Evolutionary conservation across 108 stramenopile genomes (phyloP).

Genomic region (Epithemia pelagica): DNA sequence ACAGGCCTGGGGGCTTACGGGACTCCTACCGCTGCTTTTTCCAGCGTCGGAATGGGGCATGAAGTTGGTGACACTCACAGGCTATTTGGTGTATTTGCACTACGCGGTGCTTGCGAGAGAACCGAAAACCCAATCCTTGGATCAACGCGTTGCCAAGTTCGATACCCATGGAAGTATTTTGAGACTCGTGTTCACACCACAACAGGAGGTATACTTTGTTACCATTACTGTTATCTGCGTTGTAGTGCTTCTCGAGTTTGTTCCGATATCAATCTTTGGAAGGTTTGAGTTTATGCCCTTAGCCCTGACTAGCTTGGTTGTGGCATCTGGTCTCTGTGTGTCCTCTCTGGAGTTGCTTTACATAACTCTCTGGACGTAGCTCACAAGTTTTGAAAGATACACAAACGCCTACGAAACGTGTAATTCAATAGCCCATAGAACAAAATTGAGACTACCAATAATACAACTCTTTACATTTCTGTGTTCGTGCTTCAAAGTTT

Average conservation of each 20-base stretch:
- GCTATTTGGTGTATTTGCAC: slow-evolving; percentile 38
- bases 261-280: slow-evolving; percentile 39
- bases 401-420: too few species aligned
- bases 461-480: too few species aligned
- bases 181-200: background rate
- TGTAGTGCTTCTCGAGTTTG: slow-evolving; percentile 31
- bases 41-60: slow-evolving; percentile 48
- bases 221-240: background rate
- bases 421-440: too few species aligned
- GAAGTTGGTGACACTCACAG: slow-evolving; percentile 38
- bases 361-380: background rate
- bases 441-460: too few species aligned
- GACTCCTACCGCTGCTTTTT: slow-evolving; percentile 65
- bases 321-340: slow-evolving; percentile 45
- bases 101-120: too few species aligned
- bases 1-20: slow-evolving; percentile 52
- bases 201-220: slow-evolving; percentile 9
- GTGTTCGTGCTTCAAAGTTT: too few species aligned
- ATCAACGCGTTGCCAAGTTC: too few species aligned
- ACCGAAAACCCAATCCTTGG: too few species aligned
- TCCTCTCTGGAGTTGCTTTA: background rate
- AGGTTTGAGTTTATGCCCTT: slow-evolving; percentile 72
- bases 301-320: slow-evolving; percentile 56
- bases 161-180: background rate
- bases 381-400: too few species aligned